Evolutionary conservation across 768 basidiomycete genomes (phyloP).

Genomic region (Lentinula sp.): DNA sequence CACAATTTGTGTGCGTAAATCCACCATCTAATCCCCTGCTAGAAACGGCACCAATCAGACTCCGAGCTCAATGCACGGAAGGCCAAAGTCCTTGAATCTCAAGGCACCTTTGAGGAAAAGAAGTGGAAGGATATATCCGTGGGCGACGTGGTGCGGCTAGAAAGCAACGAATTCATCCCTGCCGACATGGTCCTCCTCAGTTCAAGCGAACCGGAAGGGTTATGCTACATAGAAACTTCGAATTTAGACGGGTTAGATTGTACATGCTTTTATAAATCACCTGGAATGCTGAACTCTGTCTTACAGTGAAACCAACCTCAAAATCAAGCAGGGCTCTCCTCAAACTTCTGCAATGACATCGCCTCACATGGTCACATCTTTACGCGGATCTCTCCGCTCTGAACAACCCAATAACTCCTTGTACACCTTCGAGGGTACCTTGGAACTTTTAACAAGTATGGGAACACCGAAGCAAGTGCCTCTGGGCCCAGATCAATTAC

Average conservation of each 20-base stretch:
- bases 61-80: slow-evolving; percentile 81
- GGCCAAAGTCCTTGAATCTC: slow-evolving; percentile 65
- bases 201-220: slow-evolving; percentile 92
- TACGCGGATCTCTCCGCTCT: slow-evolving; percentile 83
- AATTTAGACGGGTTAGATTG: slow-evolving; percentile 86
- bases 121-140: slow-evolving; percentile 90
- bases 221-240: slow-evolving; percentile 97
- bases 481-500: slow-evolving; percentile 89
- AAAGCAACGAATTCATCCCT: slow-evolving; percentile 91
- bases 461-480: slow-evolving; percentile 77
- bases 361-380: slow-evolving; percentile 62
- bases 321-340: slow-evolving; percentile 93
- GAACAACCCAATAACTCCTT: slow-evolving; percentile 98
- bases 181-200: slow-evolving; percentile 87
- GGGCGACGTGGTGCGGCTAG: slow-evolving; percentile 88
- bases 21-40: slow-evolving; percentile 8
- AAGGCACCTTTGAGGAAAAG: slow-evolving; percentile 60
- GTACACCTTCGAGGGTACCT: slow-evolving; percentile 88
- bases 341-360: slow-evolving; percentile 76
- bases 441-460: slow-evolving; percentile 54
- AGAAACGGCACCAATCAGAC: slow-evolving; percentile 98
- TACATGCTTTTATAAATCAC: not conserved
- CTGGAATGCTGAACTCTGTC: slow-evolving; percentile 1
- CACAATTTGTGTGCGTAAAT: not conserved
- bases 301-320: slow-evolving; percentile 90